phyloP scores from a whole-genome alignment of 1,284 basidiomycete genomes.

The Fomitopsis pinicola region DNA sequence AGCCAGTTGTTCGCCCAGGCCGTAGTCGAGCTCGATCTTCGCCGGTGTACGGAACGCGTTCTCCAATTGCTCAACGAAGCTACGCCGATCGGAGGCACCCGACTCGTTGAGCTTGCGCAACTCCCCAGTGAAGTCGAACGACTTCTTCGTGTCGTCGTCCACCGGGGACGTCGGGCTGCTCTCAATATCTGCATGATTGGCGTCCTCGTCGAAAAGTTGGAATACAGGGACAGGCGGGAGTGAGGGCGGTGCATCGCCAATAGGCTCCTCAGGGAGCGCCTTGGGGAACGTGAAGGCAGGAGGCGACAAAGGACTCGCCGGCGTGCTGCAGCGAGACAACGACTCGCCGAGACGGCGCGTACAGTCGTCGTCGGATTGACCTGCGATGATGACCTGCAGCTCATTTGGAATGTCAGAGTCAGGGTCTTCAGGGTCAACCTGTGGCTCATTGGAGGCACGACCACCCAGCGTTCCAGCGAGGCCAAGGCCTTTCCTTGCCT shows the following conservation, averaged over 20 bases:
- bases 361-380: constrained; percentile 37
- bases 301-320: constrained; percentile 15
- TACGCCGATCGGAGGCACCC: constrained; percentile 61
- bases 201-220: constrained; percentile 42
- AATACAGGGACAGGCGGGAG: constrained; percentile 34
- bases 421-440: constrained; percentile 50
- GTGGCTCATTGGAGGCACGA: constrained; percentile 32
- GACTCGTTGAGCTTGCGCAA: constrained; percentile 66
- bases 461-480: constrained; percentile 63
- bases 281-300: neutral
- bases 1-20: constrained; percentile 28
- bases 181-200: constrained; percentile 42
- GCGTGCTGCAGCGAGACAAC: constrained; percentile 24
- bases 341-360: constrained; percentile 12
- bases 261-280: neutral
- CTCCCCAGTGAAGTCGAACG: constrained; percentile 86
- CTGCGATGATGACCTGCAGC: constrained; percentile 58
- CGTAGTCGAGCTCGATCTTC: constrained; percentile 52
- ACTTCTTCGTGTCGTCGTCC: constrained; percentile 68
- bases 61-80: constrained; percentile 82
- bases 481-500: constrained; percentile 51
- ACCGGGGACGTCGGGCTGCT: constrained; percentile 31
- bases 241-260: neutral
- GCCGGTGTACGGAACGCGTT: constrained; percentile 73
- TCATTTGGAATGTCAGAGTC: constrained; percentile 77